Percentiles rank a stretch among this genome's conserved stretches.
Evolutionary conservation across 345 rosid species (phyloP).

Genomic region (Zanthoxylum bungeanum): DNA sequence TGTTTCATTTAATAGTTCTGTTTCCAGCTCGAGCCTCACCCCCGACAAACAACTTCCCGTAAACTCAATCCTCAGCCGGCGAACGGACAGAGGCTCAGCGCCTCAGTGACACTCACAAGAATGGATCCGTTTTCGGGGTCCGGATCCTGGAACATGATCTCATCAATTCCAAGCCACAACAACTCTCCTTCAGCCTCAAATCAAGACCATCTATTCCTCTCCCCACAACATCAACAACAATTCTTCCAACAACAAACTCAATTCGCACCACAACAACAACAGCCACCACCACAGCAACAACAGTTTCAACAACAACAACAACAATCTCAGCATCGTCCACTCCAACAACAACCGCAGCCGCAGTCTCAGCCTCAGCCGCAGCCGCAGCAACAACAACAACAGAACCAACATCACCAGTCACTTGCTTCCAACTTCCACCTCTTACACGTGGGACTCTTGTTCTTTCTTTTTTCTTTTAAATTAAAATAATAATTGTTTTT

Average conservation of each 20-base stretch:
- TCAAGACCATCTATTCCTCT: constrained; percentile 51
- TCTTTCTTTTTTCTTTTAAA: neutral
- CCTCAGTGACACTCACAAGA: neutral
- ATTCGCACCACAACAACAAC: neutral
- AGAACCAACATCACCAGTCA: constrained; percentile 71
- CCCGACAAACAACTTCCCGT: too few relatives aligned
- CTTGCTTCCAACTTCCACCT: constrained; percentile 91
- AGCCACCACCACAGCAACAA: constrained; percentile 15
- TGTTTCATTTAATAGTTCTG: neutral
- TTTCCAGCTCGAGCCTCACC: too few relatives aligned
- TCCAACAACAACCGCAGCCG: constrained; percentile 33
- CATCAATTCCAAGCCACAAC: constrained; percentile 39
- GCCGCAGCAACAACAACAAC: constrained; percentile 35
- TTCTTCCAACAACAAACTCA: constrained; percentile 18
- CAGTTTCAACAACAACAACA: constrained; percentile 31
- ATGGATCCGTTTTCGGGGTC: constrained; percentile 51
- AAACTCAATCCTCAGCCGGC: too few relatives aligned
- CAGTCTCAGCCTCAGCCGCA: constrained; percentile 29
- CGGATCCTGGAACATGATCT: constrained; percentile 52
- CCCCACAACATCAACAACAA: constrained; percentile 30
- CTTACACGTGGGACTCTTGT: constrained; percentile 37
- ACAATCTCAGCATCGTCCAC: constrained; percentile 26
- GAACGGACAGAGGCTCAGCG: neutral
- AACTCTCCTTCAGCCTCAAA: constrained; percentile 46
- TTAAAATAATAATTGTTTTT: neutral